Percentiles rank a stretch among this genome's conserved stretches.
Evolutionary conservation across 176 grass and related monocot species (phyloP).

Genomic region (Chloris gayana): DNA sequence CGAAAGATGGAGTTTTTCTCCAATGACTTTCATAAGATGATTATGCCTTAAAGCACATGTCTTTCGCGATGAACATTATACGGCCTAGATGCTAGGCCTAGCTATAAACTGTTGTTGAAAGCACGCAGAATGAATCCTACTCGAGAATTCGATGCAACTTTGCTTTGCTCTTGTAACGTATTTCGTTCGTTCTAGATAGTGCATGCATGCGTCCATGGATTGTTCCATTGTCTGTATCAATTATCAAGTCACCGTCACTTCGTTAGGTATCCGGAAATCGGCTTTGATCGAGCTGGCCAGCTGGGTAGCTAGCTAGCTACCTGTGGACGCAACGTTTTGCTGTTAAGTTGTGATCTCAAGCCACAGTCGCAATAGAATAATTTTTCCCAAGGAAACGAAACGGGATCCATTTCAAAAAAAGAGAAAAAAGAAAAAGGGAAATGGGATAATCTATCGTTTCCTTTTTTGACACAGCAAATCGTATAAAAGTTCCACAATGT

Average conservation of each 20-base stretch:
- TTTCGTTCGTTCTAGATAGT: not conserved
- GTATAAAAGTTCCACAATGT: not conserved
- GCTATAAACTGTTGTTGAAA: not conserved
- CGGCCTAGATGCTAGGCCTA: not conserved
- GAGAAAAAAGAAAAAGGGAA: not conserved
- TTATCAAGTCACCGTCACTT: not conserved
- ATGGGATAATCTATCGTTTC: not conserved
- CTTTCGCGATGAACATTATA: constrained; percentile 17
- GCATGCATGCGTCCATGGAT: not conserved
- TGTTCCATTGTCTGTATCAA: not conserved
- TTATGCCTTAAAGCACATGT: not conserved
- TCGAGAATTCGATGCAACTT: constrained; percentile 1
- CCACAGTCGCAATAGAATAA: not conserved
- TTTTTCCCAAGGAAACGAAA: too few relatives aligned
- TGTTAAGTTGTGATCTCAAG: not conserved
- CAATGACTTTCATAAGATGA: constrained; percentile 3
- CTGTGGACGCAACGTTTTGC: not conserved
- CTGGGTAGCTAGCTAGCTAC: not conserved
- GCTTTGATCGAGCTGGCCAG: not conserved
- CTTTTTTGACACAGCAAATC: not conserved
- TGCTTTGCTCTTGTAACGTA: not conserved
- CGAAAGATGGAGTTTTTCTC: constrained; percentile 25
- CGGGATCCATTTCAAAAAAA: too few relatives aligned
- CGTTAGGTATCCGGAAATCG: not conserved
- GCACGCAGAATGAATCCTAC: not conserved